phyloP scores from a whole-genome alignment of 441 rosid species.

The Populus hybrid region DNA sequence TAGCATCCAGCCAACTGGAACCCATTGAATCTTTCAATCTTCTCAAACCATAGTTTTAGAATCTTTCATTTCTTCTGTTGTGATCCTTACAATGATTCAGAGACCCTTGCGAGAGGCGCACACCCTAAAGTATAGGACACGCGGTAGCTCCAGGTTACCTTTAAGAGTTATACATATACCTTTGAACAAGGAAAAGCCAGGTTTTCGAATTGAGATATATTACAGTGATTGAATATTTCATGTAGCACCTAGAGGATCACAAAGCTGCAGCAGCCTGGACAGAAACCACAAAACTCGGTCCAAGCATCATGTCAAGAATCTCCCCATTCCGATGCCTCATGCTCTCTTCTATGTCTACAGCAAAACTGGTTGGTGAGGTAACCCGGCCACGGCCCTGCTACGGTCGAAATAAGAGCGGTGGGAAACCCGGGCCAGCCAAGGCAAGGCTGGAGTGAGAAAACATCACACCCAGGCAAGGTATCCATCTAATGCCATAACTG shows the following conservation, averaged over 20 bases:
- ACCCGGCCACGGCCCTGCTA: neutral
- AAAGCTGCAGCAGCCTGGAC: neutral
- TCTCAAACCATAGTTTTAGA: too few species aligned
- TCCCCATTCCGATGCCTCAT: neutral
- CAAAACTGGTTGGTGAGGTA: neutral
- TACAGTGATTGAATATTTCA: neutral
- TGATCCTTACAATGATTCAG: neutral
- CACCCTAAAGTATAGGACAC: neutral
- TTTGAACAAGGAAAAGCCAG: neutral
- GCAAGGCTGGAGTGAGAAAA: neutral
- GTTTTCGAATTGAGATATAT: neutral
- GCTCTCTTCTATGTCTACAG: neutral
- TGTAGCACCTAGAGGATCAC: neutral
- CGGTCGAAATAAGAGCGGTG: neutral
- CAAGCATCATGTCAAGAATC: neutral
- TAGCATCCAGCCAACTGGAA: too few species aligned
- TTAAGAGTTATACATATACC: too few species aligned
- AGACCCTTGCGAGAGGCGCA: neutral
- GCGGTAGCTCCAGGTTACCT: neutral
- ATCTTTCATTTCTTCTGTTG: neutral
- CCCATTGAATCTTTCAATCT: too few species aligned
- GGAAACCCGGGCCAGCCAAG: neutral
- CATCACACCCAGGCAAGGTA: neutral
- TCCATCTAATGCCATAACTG: neutral
- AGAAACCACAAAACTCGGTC: neutral